phyloP scores from a whole-genome alignment of 768 basidiomycete species.

The Chiua virens region DNA sequence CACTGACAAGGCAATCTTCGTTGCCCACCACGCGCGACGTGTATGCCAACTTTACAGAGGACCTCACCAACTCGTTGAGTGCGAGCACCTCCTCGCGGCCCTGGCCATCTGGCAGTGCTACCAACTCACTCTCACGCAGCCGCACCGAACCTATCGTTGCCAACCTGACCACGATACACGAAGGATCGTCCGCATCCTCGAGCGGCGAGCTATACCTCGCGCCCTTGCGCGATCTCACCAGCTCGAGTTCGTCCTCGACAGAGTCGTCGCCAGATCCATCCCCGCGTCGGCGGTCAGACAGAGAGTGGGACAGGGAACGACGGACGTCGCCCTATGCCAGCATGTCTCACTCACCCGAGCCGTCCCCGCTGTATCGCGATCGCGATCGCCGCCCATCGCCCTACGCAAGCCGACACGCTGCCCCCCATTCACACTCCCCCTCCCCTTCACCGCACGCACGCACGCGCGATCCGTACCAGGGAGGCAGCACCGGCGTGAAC shows the following conservation, averaged over 20 bases:
- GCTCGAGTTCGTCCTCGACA: slow-evolving; percentile 5
- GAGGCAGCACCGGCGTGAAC: neutral
- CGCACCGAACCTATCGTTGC: slow-evolving; percentile 30
- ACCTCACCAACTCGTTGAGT: slow-evolving; percentile 20
- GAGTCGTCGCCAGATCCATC: slow-evolving; percentile 31
- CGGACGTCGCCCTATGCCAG: slow-evolving; percentile 22
- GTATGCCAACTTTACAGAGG: slow-evolving; percentile 27
- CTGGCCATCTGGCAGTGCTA: slow-evolving; percentile 6
- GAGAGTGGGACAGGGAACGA: slow-evolving; percentile 4
- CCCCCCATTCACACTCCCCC: neutral
- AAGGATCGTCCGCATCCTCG: slow-evolving; percentile 18
- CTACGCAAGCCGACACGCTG: slow-evolving; percentile 9
- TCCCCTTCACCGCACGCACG: slow-evolving; percentile 10
- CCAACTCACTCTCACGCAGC: slow-evolving; percentile 21
- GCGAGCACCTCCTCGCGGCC: slow-evolving; percentile 18
- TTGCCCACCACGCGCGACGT: slow-evolving; percentile 23
- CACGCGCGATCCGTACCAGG: slow-evolving; percentile 8
- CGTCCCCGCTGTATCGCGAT: slow-evolving; percentile 26
- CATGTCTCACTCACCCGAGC: slow-evolving; percentile 22
- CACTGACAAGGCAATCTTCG: slow-evolving; percentile 26
- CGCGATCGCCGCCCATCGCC: slow-evolving; percentile 24
- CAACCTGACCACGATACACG: slow-evolving; percentile 29
- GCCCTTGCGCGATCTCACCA: slow-evolving; percentile 19
- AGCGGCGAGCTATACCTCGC: slow-evolving; percentile 29
- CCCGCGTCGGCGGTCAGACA: slow-evolving; percentile 17